Conservation (phyloP, 129 eudicot genomes). For the Scalesia atractyloides region DNA sequence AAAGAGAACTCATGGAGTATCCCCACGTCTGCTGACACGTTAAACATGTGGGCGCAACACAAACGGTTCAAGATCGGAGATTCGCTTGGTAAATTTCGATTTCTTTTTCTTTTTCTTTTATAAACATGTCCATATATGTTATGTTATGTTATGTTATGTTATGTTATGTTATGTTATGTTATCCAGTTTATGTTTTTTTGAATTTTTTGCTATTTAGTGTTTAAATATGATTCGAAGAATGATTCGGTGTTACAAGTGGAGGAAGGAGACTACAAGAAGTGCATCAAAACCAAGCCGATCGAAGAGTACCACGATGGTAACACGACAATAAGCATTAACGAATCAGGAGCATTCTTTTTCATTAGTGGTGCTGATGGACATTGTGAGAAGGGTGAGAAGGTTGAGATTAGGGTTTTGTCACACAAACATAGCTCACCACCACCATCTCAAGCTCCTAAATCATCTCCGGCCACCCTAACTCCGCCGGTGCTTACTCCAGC, state of each 20-base stretch:
- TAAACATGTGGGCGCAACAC: conserved; percentile 51
- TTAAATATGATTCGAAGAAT: conserved; percentile 39
- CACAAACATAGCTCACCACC: conserved; percentile 24
- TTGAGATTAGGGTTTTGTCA: conserved; percentile 49
- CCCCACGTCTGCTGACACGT: conserved; percentile 32
- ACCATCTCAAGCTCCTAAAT: conserved; percentile 7
- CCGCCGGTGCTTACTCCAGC: background rate
- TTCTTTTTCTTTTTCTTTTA: background rate
- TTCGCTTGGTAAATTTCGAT: conserved; percentile 39
- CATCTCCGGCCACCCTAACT: background rate
- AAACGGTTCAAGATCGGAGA: conserved; percentile 58
- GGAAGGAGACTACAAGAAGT: conserved; percentile 47
- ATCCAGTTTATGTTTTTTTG: background rate
- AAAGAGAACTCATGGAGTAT: conserved; percentile 37
- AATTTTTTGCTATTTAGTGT: conserved; percentile 21
- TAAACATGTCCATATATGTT: background rate
- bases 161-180: no score
- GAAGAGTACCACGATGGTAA: conserved; percentile 43
- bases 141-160: no score
- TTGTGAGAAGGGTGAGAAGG: conserved; percentile 70
- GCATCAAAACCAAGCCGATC: conserved; percentile 47
- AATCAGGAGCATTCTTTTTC: conserved; percentile 61
- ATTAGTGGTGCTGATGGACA: conserved; percentile 66
- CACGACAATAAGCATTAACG: conserved; percentile 35
- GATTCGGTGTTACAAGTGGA: conserved; percentile 65